Percentiles rank a stretch among this genome's conserved stretches.
Conservation (phyloP, 768 basidiomycete genomes). For the Mycena olivaceomarginata region DNA sequence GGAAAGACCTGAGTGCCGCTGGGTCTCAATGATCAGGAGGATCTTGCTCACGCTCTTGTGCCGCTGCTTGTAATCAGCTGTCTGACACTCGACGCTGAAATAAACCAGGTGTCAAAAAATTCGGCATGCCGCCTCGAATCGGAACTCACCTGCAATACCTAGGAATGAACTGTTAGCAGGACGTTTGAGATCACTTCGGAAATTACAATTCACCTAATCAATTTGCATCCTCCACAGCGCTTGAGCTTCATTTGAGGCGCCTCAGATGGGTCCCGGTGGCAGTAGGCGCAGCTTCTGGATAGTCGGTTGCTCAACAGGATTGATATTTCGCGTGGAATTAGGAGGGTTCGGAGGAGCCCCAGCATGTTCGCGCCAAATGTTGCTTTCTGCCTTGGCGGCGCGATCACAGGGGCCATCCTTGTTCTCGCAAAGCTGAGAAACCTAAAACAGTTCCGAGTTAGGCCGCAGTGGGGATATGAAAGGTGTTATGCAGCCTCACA, state of each 20-base stretch:
- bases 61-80: constrained; percentile 18
- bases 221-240: constrained; percentile 30
- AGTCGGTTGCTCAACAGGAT: constrained; percentile 20
- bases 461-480: too few relatives aligned
- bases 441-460: neutral
- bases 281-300: constrained; percentile 30
- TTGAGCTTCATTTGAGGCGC: constrained; percentile 28
- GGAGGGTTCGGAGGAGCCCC: constrained; percentile 30
- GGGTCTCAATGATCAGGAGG: neutral
- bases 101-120: neutral
- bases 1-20: neutral
- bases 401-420: constrained; percentile 33
- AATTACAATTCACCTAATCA: constrained; percentile 10
- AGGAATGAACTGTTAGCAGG: neutral
- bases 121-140: neutral
- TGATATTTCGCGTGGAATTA: constrained; percentile 23
- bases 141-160: constrained; percentile 35
- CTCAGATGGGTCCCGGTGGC: constrained; percentile 27
- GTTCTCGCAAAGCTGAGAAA: constrained; percentile 28
- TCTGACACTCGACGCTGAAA: constrained; percentile 23
- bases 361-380: constrained; percentile 17
- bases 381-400: constrained; percentile 29
- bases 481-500: neutral
- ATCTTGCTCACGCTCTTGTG: constrained; percentile 13
- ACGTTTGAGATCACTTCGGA: neutral